Evolutionary conservation across 139 green algal species (phyloP).

Genomic region (Bryopsis sp.): DNA sequence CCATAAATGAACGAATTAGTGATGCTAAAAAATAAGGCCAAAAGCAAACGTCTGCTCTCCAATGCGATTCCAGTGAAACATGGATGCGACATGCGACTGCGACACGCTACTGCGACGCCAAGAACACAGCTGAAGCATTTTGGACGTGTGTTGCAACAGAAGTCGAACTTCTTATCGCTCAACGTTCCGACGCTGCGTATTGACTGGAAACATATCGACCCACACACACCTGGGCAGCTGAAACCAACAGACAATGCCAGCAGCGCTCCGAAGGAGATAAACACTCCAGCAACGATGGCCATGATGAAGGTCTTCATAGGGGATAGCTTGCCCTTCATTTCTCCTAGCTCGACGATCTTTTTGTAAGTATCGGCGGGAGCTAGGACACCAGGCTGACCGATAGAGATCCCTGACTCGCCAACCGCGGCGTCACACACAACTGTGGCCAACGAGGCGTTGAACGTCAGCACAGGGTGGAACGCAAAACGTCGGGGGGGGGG

Average conservation of each 20-base stretch:
- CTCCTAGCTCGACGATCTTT: not conserved
- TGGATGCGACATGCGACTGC: not conserved
- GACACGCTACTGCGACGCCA: too few species aligned
- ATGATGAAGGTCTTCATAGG: slow-evolving; percentile 2
- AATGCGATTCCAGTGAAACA: not conserved
- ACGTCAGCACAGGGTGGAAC: too few species aligned
- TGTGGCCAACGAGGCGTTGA: too few species aligned
- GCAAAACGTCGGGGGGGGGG: too few species aligned
- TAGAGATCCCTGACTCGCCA: too few species aligned
- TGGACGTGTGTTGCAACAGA: not conserved
- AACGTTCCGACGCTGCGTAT: not conserved
- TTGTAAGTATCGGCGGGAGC: slow-evolving; percentile 2
- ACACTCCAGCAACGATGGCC: slow-evolving; percentile 1
- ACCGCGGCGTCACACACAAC: too few species aligned
- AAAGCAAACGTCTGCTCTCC: not conserved
- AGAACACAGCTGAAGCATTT: too few species aligned
- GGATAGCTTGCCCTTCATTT: not conserved
- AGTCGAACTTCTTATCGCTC: not conserved
- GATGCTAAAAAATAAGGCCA: not conserved
- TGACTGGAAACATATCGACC: not conserved
- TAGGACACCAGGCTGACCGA: slow-evolving; percentile 6
- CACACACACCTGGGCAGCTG: not conserved
- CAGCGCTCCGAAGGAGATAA: slow-evolving; percentile 5
- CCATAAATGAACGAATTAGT: not conserved
- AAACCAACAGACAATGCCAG: slow-evolving; percentile 9